Base-by-base conservation (phyloP, 2,329 filamentous ascomycete species). In the Colletotrichum somersetense region DNA sequence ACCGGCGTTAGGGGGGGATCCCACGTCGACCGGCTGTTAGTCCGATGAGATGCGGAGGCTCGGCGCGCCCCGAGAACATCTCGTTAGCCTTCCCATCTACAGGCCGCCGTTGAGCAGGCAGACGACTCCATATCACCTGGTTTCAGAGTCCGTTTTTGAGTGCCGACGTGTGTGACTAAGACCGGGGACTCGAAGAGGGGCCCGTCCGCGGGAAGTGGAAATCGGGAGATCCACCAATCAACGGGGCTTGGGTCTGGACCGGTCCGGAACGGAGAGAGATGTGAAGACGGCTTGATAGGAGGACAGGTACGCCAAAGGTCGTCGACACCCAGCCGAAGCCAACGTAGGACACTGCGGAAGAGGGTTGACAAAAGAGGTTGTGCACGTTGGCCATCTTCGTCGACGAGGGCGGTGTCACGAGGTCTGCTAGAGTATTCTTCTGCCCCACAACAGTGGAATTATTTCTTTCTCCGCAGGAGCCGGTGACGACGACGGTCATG, bases 161-260 rank as follows among this genome's bases (percentile, higher is more conserved):
- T 57, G 42, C 64, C 67, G 64, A 48, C 38, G 38, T 23, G 40
- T 56, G 40, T 30, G 33, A 50, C 50, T 46, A 50, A 44, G 16
- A 56, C 66, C 50, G 66, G 40, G 48, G 50, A 42, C n/a, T 53
- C 53, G 44, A 53, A 16, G 66, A 33, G 50, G 38, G 40, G 20
- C 35, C 33, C 6, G 35, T 35, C 26, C 5, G 35, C 11, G 53
- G 42, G 40, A 14, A 18, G 61, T 50, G 66, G 35, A 52, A 57
- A 30, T 40, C 38, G 42, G 52, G 48, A 57, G 62, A 53, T 59
- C 66, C 62, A 66, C 66, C 62, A 59, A 66, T 69, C 8, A 26
- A 52, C 30, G 12, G 23, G 6, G 6, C 48, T 52, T 52, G 16
- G 50, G 8, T 12, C 16, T 33, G 33, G 18, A 23, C 35, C n/a